A percentile compares a stretch with the other conserved stretches of the same genome.
phyloP scores from a whole-genome alignment of 2,329 filamentous ascomycete species.

The Fusarium stilboides region DNA sequence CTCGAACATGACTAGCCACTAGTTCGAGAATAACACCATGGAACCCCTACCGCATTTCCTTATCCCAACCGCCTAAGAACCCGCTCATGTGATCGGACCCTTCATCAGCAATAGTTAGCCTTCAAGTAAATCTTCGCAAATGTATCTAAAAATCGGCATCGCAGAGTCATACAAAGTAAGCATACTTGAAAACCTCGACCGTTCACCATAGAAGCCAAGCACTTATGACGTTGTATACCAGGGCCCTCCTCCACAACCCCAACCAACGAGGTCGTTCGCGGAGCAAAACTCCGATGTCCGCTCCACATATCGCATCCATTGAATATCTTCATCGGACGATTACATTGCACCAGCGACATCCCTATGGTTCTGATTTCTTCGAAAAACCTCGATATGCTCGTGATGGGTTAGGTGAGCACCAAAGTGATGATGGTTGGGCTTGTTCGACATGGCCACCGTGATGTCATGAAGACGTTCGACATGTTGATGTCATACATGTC shows the following conservation, averaged over 20 bases:
- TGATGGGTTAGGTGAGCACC: not conserved
- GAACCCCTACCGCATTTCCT: not conserved
- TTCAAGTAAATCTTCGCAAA: not conserved
- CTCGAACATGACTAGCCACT: not conserved
- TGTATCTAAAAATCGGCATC: not conserved
- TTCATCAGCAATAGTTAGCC: not conserved
- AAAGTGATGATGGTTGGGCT: conserved; percentile 5
- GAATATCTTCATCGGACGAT: conserved; percentile 37
- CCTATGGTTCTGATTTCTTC: not conserved
- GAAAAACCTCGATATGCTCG: not conserved
- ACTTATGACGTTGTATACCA: conserved; percentile 35
- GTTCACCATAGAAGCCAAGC: conserved; percentile 19
- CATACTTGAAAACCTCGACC: not conserved
- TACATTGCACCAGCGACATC: not conserved
- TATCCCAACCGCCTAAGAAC: not conserved
- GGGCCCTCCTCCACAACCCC: conserved; percentile 26
- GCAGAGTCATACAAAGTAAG: conserved; percentile 7
- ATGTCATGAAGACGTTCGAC: conserved; percentile 35
- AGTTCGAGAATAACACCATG: not conserved
- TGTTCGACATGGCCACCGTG: conserved; percentile 3
- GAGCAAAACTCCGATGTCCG: conserved; percentile 31
- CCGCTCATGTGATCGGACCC: conserved; percentile 31
- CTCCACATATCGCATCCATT: conserved; percentile 31
- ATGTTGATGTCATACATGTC: conserved; percentile 37
- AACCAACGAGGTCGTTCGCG: conserved; percentile 32